Evolutionary conservation across 2,329 filamentous ascomycete genomes (phyloP).

Genomic region (Phaeosphaeriaceae sp.): DNA sequence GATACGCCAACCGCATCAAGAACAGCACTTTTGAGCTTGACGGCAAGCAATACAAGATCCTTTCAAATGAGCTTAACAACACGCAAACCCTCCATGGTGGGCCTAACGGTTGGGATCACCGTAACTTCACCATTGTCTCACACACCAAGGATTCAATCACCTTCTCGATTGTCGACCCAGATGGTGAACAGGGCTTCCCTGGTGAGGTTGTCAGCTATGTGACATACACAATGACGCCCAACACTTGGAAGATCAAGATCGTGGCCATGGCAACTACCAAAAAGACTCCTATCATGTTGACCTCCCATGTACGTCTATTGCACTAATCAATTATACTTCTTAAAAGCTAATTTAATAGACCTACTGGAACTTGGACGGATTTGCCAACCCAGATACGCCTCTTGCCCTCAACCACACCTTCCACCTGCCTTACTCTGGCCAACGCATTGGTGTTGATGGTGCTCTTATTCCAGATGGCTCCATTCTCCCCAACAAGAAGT

Average conservation of each 20-base stretch:
- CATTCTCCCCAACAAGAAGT: slow-evolving; percentile 70
- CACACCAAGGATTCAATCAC: slow-evolving; percentile 72
- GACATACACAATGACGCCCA: slow-evolving; percentile 72
- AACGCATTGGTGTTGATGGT: slow-evolving; percentile 69
- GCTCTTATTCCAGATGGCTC: slow-evolving; percentile 59
- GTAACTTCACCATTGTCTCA: slow-evolving; percentile 77
- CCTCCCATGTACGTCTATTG: slow-evolving; percentile 62
- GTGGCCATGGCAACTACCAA: slow-evolving; percentile 72
- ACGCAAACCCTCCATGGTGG: slow-evolving; percentile 72
- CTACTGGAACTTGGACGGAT: slow-evolving; percentile 86
- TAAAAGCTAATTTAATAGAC: slow-evolving; percentile 52
- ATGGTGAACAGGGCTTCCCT: slow-evolving; percentile 78
- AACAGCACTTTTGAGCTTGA: slow-evolving; percentile 76
- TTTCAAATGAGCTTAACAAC: slow-evolving; percentile 64
- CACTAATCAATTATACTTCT: not conserved
- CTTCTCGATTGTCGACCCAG: slow-evolving; percentile 74
- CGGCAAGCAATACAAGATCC: slow-evolving; percentile 64
- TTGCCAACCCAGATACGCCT: slow-evolving; percentile 72
- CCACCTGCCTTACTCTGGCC: slow-evolving; percentile 73
- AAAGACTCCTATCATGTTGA: slow-evolving; percentile 84
- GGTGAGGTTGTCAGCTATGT: slow-evolving; percentile 77
- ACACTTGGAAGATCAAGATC: slow-evolving; percentile 76
- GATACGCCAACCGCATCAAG: slow-evolving; percentile 82
- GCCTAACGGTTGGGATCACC: slow-evolving; percentile 74
- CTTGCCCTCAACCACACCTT: slow-evolving; percentile 74